Base-by-base conservation (phyloP, 1,139 yeast genomes). In the Hyphopichia pseudoburtonii region DNA sequence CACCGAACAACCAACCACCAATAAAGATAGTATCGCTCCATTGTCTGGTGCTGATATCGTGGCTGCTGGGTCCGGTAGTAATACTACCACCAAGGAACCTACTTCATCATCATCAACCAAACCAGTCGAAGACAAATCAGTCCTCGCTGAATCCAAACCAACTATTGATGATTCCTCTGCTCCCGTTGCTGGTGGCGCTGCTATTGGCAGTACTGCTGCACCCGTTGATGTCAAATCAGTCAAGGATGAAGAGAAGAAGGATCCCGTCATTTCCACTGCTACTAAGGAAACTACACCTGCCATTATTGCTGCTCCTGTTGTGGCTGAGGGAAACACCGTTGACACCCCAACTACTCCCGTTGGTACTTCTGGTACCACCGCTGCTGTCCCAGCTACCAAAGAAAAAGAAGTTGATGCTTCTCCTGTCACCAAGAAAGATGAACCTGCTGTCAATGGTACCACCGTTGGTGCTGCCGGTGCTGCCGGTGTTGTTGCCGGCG, bases 91-190 rank as follows among this genome's bases (percentile, higher is more conserved):
- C n/a, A n/a, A n/a, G n/a, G n/a, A n/a, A n/a, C n/a, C n/a, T n/a
- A n/a, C n/a, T n/a, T n/a, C n/a, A n/a, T n/a, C n/a, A n/a, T 23
- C 26, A 7, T 14, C 26, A 23, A 10, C 26, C 5, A 12, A 25
- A 25, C 28, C 28, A n/a, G 16, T 14, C 10, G 28, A 25, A 23
- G 12, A 8, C n/a, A 11, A 23, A 10, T 12, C 16, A 36, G n/a
- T n/a, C n/a, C n/a, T n/a, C n/a, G n/a, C n/a, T n/a, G 28, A 25
- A 5, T 5, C 17, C 5, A 15, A 15, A 15, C 29, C 29, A 27
- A n/a, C n/a, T n/a, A 79, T 86, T 37, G 84, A 79, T 59, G 84
- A 80, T 4, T 8, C 15, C 9, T 71, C 66, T 47, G 50, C 68
- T 22, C 82, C 82, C 51, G 53, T 50, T 16, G 60, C 66, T 33